phyloP scores from a whole-genome alignment of 768 basidiomycete genomes.

The Tubosaeta brunneosetosa region DNA sequence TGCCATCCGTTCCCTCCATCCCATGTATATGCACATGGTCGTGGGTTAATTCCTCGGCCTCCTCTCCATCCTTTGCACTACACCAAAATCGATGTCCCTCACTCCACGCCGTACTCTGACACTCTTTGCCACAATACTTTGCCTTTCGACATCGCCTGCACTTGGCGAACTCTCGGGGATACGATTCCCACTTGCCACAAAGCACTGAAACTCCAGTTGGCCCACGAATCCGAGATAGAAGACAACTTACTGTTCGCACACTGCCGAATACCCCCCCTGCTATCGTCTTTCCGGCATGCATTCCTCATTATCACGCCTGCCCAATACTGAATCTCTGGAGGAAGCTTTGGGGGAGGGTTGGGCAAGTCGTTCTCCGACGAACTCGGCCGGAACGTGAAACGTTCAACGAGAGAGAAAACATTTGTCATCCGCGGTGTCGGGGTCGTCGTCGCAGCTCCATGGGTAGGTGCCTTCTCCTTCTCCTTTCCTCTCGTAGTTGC shows the following conservation, averaged over 20 bases:
- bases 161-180: slow-evolving; percentile 94
- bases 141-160: slow-evolving; percentile 94
- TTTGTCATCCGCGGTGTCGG: slow-evolving; percentile 60
- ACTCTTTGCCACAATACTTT: slow-evolving; percentile 97
- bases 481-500: slow-evolving; percentile 47
- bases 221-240: neutral
- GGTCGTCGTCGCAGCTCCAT: slow-evolving; percentile 18
- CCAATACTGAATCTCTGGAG: slow-evolving; percentile 96
- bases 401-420: slow-evolving; percentile 92
- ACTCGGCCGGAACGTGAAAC: slow-evolving; percentile 93
- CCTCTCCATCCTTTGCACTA: slow-evolving; percentile 56
- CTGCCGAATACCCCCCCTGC: slow-evolving; percentile 86
- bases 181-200: slow-evolving; percentile 92
- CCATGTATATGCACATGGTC: slow-evolving; percentile 21
- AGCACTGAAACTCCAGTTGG: slow-evolving; percentile 52
- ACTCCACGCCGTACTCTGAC: slow-evolving; percentile 94
- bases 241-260: slow-evolving; percentile 85
- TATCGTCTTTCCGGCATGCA: slow-evolving; percentile 96
- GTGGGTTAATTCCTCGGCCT: slow-evolving; percentile 31
- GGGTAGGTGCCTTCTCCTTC: slow-evolving; percentile 37
- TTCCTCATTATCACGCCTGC: slow-evolving; percentile 99
- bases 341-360: slow-evolving; percentile 66
- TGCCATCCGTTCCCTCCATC: slow-evolving; percentile 10
- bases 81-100: slow-evolving; percentile 97
- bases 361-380: slow-evolving; percentile 71